phyloP scores from a whole-genome alignment of 106 monocot species.

The Triglochin maritima region DNA sequence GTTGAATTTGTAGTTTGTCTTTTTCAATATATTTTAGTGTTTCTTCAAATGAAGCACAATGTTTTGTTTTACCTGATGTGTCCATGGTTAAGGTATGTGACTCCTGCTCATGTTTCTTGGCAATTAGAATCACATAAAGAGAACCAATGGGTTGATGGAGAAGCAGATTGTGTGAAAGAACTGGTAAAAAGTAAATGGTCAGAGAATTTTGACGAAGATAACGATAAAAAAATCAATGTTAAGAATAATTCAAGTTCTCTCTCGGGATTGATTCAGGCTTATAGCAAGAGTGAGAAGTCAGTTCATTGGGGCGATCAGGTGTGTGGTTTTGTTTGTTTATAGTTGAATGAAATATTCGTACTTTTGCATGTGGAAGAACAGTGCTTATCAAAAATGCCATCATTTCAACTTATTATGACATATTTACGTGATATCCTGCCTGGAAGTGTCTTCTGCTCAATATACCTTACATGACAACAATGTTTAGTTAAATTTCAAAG shows the following conservation, averaged over 20 bases:
- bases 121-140: slow-evolving; percentile 13
- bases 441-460: too few relatives aligned
- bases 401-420: too few relatives aligned
- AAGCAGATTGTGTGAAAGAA: slow-evolving; percentile 36
- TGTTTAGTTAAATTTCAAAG: too few relatives aligned
- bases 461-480: too few relatives aligned
- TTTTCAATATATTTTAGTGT: background rate
- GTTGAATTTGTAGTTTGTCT: background rate
- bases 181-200: slow-evolving; percentile 84
- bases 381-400: too few relatives aligned
- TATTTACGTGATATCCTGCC: too few relatives aligned
- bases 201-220: slow-evolving; percentile 55
- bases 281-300: slow-evolving; percentile 45
- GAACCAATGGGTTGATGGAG: slow-evolving; percentile 47
- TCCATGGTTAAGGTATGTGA: too few relatives aligned
- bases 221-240: slow-evolving; percentile 14
- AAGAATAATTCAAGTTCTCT: slow-evolving; percentile 27
- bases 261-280: slow-evolving; percentile 64
- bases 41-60: background rate
- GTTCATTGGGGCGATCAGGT: slow-evolving; percentile 93
- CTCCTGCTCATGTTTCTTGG: background rate
- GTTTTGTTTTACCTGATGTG: too few relatives aligned
- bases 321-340: background rate
- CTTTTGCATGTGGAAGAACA: too few relatives aligned
- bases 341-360: too few relatives aligned